Evolutionary conservation across 768 basidiomycete species (phyloP).

Genomic region (Naematelia aurantialba): DNA sequence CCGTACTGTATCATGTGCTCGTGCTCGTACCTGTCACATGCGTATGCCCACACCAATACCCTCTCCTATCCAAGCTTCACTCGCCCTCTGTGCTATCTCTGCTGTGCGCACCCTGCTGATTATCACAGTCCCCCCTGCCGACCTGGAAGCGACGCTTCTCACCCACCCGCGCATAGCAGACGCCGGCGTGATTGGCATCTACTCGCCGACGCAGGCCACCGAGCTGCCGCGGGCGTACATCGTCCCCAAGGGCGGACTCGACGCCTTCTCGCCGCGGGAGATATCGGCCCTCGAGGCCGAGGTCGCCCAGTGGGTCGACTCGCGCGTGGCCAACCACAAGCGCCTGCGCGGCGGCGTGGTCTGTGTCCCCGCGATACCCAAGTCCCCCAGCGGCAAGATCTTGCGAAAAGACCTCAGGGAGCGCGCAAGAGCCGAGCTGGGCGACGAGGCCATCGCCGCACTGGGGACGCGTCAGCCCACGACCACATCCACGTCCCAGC

Average conservation of each 20-base stretch:
- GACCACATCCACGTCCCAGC: too few species aligned
- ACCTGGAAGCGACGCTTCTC: conserved; percentile 72
- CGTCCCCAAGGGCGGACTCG: conserved; percentile 48
- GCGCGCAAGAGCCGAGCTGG: conserved; percentile 59
- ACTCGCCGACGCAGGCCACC: conserved; percentile 65
- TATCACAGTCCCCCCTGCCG: conserved; percentile 71
- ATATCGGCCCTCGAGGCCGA: conserved; percentile 55
- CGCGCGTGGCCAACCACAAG: conserved; percentile 68
- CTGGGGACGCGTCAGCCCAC: not conserved
- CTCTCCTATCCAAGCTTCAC: too few species aligned
- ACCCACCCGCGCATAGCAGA: conserved; percentile 74
- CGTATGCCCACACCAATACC: too few species aligned
- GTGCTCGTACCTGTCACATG: too few species aligned
- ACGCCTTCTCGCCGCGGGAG: conserved; percentile 30
- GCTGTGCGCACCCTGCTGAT: not conserved
- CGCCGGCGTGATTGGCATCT: conserved; percentile 73
- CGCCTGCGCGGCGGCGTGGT: conserved; percentile 67
- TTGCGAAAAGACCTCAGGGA: conserved; percentile 72
- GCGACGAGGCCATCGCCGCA: conserved; percentile 9
- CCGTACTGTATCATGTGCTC: too few species aligned
- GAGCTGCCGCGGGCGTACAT: conserved; percentile 69
- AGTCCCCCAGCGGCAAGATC: conserved; percentile 86
- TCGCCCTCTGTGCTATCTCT: not conserved
- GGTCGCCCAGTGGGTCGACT: conserved; percentile 65
- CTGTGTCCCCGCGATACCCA: conserved; percentile 64